Evolutionary conservation across 2,329 filamentous ascomycete species (phyloP).

Genomic region (Calonectria montana): DNA sequence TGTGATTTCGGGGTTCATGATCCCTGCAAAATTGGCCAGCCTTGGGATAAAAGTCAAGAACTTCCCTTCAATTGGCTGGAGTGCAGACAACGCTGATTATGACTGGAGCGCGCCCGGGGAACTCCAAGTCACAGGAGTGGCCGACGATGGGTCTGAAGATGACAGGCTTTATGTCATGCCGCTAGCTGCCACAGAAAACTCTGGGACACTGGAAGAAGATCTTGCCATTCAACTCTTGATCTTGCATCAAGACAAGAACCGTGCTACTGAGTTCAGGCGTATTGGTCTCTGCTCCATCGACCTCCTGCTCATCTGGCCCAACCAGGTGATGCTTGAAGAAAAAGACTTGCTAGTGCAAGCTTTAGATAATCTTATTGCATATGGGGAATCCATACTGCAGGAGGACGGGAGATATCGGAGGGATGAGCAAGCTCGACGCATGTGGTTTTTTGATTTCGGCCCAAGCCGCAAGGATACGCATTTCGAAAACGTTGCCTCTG

Average conservation of each 20-base stretch:
- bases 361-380: background rate
- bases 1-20: background rate
- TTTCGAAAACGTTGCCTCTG: background rate
- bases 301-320: background rate
- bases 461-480: background rate
- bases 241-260: background rate
- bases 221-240: background rate
- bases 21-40: background rate
- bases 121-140: background rate
- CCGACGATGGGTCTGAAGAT: background rate
- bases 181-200: background rate
- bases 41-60: background rate
- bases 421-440: background rate
- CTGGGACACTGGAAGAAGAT: background rate
- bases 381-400: background rate
- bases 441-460: background rate
- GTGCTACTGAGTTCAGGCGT: background rate
- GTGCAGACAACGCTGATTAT: background rate
- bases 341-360: background rate
- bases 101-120: background rate
- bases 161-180: background rate
- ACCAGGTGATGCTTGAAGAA: background rate
- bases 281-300: background rate
- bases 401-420: background rate
- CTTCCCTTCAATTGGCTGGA: background rate